Evolutionary conservation across 2,329 filamentous ascomycete genomes (phyloP).

Genomic region (Penicillium sp.): DNA sequence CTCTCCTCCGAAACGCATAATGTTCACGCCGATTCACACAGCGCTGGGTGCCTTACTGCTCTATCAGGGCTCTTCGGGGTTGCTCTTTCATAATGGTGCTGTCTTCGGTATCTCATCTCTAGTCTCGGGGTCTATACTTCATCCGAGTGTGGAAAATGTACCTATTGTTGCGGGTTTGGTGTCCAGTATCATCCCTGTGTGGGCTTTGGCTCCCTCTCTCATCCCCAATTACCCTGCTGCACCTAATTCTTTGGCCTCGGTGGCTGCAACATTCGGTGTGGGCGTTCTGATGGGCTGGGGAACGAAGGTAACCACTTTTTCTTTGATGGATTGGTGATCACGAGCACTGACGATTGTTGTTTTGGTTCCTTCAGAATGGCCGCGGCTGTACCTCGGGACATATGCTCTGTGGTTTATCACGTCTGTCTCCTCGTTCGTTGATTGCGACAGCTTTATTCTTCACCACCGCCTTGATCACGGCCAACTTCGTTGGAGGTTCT

Average conservation of each 20-base stretch:
- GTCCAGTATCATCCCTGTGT: slow-evolving; percentile 46
- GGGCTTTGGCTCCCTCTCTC: slow-evolving; percentile 45
- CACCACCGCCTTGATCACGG: slow-evolving; percentile 44
- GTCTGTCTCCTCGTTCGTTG: slow-evolving; percentile 51
- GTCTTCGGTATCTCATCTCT: slow-evolving; percentile 54
- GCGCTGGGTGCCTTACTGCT: slow-evolving; percentile 53
- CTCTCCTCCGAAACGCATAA: slow-evolving; percentile 19
- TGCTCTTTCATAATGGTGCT: slow-evolving; percentile 54
- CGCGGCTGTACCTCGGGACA: slow-evolving; percentile 58
- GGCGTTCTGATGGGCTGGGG: slow-evolving; percentile 54
- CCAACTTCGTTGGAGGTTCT: slow-evolving; percentile 38
- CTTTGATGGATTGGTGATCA: neutral
- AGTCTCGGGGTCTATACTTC: slow-evolving; percentile 43
- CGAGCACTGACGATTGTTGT: neutral
- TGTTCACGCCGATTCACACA: slow-evolving; percentile 57
- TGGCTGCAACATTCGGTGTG: slow-evolving; percentile 41
- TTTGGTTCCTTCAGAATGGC: slow-evolving; percentile 36
- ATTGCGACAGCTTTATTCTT: slow-evolving; percentile 50
- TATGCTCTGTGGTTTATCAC: slow-evolving; percentile 56
- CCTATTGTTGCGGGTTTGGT: slow-evolving; percentile 50
- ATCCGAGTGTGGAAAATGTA: slow-evolving; percentile 43
- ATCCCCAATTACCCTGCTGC: slow-evolving; percentile 45
- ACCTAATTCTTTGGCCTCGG: slow-evolving; percentile 35
- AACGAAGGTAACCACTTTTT: slow-evolving; percentile 46
- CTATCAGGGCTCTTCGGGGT: slow-evolving; percentile 51